Percentiles rank a stretch among this genome's conserved stretches.
Evolutionary conservation across 257 asterid genomes (phyloP).

Genomic region (Fraxinus quadrangulata): DNA sequence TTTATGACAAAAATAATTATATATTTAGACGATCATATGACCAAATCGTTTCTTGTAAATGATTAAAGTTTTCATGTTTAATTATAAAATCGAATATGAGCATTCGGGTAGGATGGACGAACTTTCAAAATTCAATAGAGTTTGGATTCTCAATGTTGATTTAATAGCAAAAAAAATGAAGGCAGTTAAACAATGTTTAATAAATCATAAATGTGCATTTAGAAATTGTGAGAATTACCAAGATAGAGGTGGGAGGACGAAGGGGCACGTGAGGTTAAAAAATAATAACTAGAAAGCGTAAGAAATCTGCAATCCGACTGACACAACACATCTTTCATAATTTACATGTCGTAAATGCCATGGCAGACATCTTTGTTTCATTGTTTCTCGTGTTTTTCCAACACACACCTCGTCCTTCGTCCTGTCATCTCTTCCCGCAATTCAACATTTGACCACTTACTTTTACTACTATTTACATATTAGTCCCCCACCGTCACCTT

Average conservation of each 20-base stretch:
- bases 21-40: no score
- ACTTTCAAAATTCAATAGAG: neutral
- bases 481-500: neutral
- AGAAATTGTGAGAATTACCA: neutral
- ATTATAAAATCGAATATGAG: no score
- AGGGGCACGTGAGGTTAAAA: constrained; percentile 28
- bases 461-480: neutral
- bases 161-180: no score
- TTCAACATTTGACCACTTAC: constrained; percentile 34
- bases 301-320: constrained; percentile 2
- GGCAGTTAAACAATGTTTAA: no score
- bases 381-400: constrained; percentile 33
- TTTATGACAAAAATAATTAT: no score
- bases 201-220: no score
- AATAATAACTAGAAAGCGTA: constrained; percentile 23
- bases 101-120: neutral
- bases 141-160: neutral
- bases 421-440: constrained; percentile 29
- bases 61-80: no score
- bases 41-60: no score
- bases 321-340: constrained; percentile 13
- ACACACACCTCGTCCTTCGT: constrained; percentile 26
- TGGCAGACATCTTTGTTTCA: constrained; percentile 40
- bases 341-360: constrained; percentile 3
- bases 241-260: neutral